Conservation (phyloP, 352 stramenopile genomes). For the Vaucheria bursata region DNA sequence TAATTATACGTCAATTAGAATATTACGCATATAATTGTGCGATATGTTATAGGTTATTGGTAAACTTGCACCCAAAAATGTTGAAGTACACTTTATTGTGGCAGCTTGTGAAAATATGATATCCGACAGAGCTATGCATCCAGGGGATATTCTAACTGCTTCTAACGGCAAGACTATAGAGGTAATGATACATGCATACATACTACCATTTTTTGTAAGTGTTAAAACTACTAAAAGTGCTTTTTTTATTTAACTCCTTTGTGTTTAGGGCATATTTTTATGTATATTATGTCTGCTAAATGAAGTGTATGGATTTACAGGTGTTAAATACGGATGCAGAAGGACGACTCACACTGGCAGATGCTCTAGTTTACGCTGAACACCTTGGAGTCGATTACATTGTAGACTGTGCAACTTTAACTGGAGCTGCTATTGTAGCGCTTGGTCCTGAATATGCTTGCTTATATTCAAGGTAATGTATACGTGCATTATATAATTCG, state of each 20-base stretch:
- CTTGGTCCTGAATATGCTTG: conserved; percentile 31
- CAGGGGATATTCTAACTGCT: conserved; percentile 66
- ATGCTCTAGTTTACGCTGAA: conserved; percentile 72
- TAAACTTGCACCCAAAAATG: conserved; percentile 29
- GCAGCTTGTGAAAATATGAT: conserved; percentile 65
- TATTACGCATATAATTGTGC: conserved; percentile 10
- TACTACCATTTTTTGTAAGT: neutral
- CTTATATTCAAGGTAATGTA: conserved; percentile 19
- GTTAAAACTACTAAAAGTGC: too few species aligned
- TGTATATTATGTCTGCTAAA: too few species aligned
- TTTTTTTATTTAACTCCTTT: too few species aligned
- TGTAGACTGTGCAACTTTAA: conserved; percentile 50
- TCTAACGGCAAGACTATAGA: conserved; percentile 79
- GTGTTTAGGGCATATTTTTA: too few species aligned
- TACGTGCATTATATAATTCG: too few species aligned
- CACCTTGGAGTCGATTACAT: conserved; percentile 53
- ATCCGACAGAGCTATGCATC: conserved; percentile 55
- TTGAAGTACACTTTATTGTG: conserved; percentile 65
- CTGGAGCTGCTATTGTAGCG: conserved; percentile 59
- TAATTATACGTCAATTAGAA: neutral
- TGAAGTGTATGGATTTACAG: too few species aligned
- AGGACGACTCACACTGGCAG: conserved; percentile 67
- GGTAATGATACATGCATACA: conserved; percentile 13
- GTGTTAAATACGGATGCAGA: conserved; percentile 75
- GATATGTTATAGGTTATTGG: conserved; percentile 19